Conservation (phyloP, 495 filamentous ascomycete genomes). For the Hyaloscypha bicolor region DNA sequence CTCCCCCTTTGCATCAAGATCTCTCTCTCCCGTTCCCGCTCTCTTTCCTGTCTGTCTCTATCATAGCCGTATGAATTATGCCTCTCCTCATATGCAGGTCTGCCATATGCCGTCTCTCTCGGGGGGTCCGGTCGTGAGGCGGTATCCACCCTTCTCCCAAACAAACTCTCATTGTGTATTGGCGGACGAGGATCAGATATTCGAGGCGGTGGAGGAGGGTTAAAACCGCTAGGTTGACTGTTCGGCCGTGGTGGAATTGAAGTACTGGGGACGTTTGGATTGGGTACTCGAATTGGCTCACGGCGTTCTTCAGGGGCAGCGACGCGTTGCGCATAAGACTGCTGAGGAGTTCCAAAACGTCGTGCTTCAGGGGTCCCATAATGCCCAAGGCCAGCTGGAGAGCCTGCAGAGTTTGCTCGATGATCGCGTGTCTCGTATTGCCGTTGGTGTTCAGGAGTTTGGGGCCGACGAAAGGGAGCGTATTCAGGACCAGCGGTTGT, state of each 20-base stretch:
- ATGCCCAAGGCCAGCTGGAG: constrained; percentile 44
- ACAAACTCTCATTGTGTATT: constrained; percentile 24
- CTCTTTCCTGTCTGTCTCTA: constrained; percentile 42
- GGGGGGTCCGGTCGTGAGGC: constrained; percentile 1
- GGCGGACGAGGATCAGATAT: constrained; percentile 36
- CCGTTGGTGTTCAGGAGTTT: constrained; percentile 70
- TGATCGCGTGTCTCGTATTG: constrained; percentile 50
- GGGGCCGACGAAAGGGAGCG: constrained; percentile 63
- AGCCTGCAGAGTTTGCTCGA: constrained; percentile 47
- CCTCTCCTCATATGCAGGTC: constrained; percentile 31
- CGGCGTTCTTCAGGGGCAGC: constrained; percentile 33
- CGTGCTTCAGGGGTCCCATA: constrained; percentile 55
- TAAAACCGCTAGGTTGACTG: constrained; percentile 53
- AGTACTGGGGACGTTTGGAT: constrained; percentile 32
- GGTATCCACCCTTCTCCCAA: constrained; percentile 26
- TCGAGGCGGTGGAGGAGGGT: constrained; percentile 39
- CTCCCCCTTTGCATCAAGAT: constrained; percentile 26
- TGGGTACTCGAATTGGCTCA: constrained; percentile 46
- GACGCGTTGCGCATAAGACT: constrained; percentile 32
- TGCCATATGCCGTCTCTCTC: constrained; percentile 24
- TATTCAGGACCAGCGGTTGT: constrained; percentile 53
- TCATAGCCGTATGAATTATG: constrained; percentile 36
- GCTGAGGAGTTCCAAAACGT: constrained; percentile 57
- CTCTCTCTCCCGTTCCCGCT: constrained; percentile 26
- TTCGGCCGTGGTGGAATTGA: constrained; percentile 47